A percentile compares a stretch with the other conserved stretches of the same genome.
Conservation (phyloP, 2,329 filamentous ascomycete species). For the Exophiala xenobiotica region DNA sequence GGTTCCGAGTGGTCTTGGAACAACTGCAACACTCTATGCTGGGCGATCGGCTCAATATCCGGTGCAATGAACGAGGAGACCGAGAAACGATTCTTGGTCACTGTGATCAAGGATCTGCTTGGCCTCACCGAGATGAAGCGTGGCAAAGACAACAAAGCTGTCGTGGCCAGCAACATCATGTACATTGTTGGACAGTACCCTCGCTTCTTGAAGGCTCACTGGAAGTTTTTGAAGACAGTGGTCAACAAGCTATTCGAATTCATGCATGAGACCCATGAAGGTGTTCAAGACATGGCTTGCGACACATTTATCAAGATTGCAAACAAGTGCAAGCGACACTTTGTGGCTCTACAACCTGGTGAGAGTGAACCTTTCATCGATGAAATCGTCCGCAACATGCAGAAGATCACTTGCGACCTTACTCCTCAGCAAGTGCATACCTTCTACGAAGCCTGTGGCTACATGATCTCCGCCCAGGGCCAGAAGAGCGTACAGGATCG, state of each 20-base stretch:
- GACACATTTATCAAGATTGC: slow-evolving; percentile 99
- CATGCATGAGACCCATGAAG: slow-evolving; percentile 99
- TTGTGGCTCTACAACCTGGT: slow-evolving; percentile 90
- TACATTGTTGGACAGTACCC: slow-evolving; percentile 99
- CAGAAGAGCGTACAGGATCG: slow-evolving; percentile 93
- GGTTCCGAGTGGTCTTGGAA: slow-evolving; percentile 98
- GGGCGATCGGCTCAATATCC: slow-evolving; percentile 98
- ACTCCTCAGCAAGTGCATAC: slow-evolving; percentile 97
- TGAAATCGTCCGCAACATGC: slow-evolving; percentile 93
- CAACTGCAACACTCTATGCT: slow-evolving; percentile 99
- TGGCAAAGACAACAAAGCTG: slow-evolving; percentile 98
- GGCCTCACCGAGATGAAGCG: slow-evolving; percentile 99
- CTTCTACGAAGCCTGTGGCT: slow-evolving; percentile 97
- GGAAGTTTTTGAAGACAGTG: slow-evolving; percentile 99
- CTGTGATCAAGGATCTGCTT: slow-evolving; percentile 96
- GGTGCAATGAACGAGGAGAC: slow-evolving; percentile 99
- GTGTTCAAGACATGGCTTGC: slow-evolving; percentile 99
- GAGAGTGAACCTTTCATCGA: slow-evolving; percentile 97
- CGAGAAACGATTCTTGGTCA: slow-evolving; percentile 96
- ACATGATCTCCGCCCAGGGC: slow-evolving; percentile 98
- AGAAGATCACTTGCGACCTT: slow-evolving; percentile 92
- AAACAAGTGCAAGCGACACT: slow-evolving; percentile 95
- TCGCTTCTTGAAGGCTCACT: slow-evolving; percentile 96
- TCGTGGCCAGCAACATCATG: slow-evolving; percentile 99
- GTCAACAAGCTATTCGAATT: slow-evolving; percentile 99